A percentile compares a stretch with the other conserved stretches of the same genome.
These are phyloP conservation scores for Rhododendron griersonianum DNA, from an alignment of 148 eudicot genomes.

Conservation along the genomic window DNA sequence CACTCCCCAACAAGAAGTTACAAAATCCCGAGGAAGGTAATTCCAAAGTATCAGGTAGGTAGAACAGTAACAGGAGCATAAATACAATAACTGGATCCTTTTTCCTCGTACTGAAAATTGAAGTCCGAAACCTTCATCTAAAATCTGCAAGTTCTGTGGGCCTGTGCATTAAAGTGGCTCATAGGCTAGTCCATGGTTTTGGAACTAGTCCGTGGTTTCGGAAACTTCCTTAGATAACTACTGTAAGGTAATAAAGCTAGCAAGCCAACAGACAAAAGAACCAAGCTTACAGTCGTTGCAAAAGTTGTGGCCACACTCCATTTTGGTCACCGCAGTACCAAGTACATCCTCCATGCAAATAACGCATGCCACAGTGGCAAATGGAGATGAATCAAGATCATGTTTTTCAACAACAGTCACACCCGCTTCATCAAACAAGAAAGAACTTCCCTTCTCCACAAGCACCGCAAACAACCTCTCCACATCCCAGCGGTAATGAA, in stretches of 20 bases:
- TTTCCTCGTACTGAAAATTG: neutral
- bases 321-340: slow-evolving; percentile 36
- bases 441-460: slow-evolving; percentile 52
- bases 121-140: neutral
- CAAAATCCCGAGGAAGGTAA: neutral
- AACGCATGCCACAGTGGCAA: slow-evolving; percentile 35
- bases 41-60: neutral
- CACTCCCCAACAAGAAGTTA: neutral
- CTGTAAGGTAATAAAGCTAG: neutral
- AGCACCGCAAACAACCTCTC: slow-evolving; percentile 48
- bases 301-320: slow-evolving; percentile 76
- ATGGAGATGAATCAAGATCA: slow-evolving; percentile 17
- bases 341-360: slow-evolving; percentile 61
- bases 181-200: neutral
- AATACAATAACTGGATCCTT: neutral
- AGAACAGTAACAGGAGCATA: neutral
- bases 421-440: slow-evolving; percentile 62
- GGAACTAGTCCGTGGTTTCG: neutral
- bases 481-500: slow-evolving; percentile 70
- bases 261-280: neutral
- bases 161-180: neutral
- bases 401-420: slow-evolving; percentile 26
- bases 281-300: slow-evolving; percentile 61
- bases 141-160: neutral
- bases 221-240: neutral